Evolutionary conservation across 2,329 filamentous ascomycete species (phyloP).

Genomic region (Nothophoma quercina): DNA sequence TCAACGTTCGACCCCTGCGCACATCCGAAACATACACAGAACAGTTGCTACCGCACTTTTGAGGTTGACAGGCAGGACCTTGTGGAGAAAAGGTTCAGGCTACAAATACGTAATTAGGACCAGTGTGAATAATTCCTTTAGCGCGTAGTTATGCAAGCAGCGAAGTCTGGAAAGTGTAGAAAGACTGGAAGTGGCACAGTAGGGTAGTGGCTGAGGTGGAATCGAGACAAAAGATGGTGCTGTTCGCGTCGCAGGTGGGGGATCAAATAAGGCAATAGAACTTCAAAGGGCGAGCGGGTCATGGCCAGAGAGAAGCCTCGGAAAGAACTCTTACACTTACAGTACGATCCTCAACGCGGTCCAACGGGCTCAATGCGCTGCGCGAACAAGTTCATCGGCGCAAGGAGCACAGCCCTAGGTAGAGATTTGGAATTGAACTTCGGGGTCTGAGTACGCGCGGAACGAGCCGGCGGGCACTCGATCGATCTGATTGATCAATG

Average conservation of each 20-base stretch:
- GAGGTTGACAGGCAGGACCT: conserved; percentile 9
- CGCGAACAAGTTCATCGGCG: conserved; percentile 10
- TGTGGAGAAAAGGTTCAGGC: neutral
- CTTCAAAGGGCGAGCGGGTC: conserved; percentile 24
- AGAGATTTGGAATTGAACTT: conserved; percentile 16
- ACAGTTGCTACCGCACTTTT: conserved; percentile 21
- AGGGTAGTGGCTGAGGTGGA: conserved; percentile 23
- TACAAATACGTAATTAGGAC: conserved; percentile 10
- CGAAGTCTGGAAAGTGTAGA: neutral
- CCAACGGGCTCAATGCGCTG: conserved; percentile 23
- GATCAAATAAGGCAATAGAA: conserved; percentile 23
- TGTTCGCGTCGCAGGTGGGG: conserved; percentile 17
- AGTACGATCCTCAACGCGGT: conserved; percentile 30
- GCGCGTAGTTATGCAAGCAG: neutral
- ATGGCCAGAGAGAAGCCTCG: conserved; percentile 16
- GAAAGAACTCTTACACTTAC: conserved; percentile 33
- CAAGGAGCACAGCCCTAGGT: conserved; percentile 14
- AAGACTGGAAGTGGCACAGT: conserved; percentile 16
- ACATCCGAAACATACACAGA: conserved; percentile 36
- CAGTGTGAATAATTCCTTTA: neutral
- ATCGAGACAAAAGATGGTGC: conserved; percentile 39
- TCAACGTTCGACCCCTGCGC: conserved; percentile 28
- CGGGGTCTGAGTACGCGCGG: conserved; percentile 10
- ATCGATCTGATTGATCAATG: conserved; percentile 13
- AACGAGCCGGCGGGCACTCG: conserved; percentile 14